These are phyloP conservation scores for Nepenthes mirabilis DNA, from an alignment of 148 eudicot genomes.

Conservation along the genomic window DNA sequence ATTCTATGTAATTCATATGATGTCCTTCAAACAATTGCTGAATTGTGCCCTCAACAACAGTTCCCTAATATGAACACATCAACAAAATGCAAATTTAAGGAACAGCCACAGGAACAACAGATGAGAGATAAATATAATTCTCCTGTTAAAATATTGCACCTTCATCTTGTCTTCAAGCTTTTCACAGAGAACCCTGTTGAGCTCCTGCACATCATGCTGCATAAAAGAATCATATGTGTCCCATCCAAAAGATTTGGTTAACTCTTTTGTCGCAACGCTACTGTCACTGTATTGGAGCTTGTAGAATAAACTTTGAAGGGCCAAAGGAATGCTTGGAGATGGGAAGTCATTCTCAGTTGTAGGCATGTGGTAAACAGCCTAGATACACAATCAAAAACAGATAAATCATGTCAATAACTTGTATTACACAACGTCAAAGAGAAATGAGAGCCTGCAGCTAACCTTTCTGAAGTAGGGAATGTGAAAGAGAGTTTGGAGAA, in stretches of 20 bases:
- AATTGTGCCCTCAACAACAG: constrained; percentile 96
- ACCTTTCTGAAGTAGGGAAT: constrained; percentile 97
- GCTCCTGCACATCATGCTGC: constrained; percentile 99
- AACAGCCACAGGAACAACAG: neutral
- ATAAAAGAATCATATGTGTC: constrained; percentile 91
- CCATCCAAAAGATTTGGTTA: constrained; percentile 97
- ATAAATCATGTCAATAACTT: neutral
- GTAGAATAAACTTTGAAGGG: constrained; percentile 86
- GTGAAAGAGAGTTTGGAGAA: constrained; percentile 84
- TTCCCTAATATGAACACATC: constrained; percentile 41
- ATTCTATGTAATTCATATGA: constrained; percentile 95
- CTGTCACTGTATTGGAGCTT: constrained; percentile 85
- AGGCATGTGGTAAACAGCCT: constrained; percentile 99
- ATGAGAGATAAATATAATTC: constrained; percentile 1
- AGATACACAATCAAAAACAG: constrained; percentile 10
- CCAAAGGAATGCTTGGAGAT: constrained; percentile 87
- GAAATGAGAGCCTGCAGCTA: constrained; percentile 5
- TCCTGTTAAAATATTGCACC: constrained; percentile 18
- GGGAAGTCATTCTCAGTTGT: constrained; percentile 93
- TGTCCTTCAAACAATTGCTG: constrained; percentile 93
- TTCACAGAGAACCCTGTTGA: constrained; percentile 86
- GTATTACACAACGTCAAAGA: neutral
- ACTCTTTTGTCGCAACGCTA: constrained; percentile 90
- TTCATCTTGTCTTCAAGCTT: constrained; percentile 98
- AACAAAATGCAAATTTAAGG: neutral